phyloP scores from a whole-genome alignment of 208 protist genomes.

The Leishmania martiniquensis region DNA sequence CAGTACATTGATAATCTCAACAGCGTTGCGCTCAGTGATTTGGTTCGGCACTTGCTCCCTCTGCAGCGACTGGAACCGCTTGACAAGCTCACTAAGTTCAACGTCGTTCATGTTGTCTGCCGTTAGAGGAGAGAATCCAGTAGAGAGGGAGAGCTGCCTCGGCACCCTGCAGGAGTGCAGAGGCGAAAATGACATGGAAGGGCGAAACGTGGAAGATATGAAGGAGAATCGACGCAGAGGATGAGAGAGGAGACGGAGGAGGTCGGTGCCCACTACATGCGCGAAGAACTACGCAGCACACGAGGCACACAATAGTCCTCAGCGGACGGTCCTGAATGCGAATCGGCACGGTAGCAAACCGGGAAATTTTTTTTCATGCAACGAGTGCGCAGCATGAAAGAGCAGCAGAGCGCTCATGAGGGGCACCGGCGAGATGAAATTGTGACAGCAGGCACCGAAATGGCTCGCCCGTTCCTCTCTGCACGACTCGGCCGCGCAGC shows the following conservation, averaged over 20 bases:
- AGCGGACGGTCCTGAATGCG: neutral
- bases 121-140: neutral
- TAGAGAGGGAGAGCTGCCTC: neutral
- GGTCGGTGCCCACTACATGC: neutral
- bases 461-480: neutral
- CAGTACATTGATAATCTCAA: constrained; percentile 80
- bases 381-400: neutral
- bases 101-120: constrained; percentile 35
- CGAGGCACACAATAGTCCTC: neutral
- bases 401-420: neutral
- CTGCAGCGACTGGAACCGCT: constrained; percentile 74
- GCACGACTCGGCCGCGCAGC: neutral
- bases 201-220: neutral
- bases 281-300: neutral
- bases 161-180: neutral
- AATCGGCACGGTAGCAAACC: neutral
- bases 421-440: neutral
- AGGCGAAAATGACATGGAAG: neutral
- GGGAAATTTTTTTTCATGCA: neutral
- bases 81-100: constrained; percentile 68
- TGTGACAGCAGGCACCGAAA: neutral
- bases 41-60: constrained; percentile 59
- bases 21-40: constrained; percentile 82
- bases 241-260: neutral
- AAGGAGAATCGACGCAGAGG: neutral